Evolutionary conservation across 139 green algal species (phyloP).

Genomic region (Chlamydomonas asymmetrica): DNA sequence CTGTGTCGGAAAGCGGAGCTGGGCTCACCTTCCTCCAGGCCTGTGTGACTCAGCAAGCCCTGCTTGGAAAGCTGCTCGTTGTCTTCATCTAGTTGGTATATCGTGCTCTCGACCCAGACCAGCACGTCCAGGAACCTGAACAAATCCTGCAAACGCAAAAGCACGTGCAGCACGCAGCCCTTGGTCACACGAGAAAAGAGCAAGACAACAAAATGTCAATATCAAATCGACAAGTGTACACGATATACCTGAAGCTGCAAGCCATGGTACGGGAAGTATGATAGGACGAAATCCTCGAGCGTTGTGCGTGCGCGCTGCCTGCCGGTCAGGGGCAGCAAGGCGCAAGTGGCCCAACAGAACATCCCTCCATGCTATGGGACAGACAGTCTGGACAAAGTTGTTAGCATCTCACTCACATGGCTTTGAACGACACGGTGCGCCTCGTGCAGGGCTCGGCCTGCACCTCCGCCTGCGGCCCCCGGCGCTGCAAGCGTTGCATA

Average conservation of each 20-base stretch:
- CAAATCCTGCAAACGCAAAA: slow-evolving; percentile 41
- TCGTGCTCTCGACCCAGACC: slow-evolving; percentile 69
- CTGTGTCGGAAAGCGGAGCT: too few relatives aligned
- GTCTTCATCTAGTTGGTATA: slow-evolving; percentile 77
- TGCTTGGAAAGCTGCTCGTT: slow-evolving; percentile 58
- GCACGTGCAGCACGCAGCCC: neutral
- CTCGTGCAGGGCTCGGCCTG: neutral
- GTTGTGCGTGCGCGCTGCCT: slow-evolving; percentile 66
- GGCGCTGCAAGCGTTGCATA: too few relatives aligned
- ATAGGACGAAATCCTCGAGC: slow-evolving; percentile 71
- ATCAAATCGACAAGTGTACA: neutral
- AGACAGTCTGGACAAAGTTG: too few relatives aligned
- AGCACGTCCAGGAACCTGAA: slow-evolving; percentile 65
- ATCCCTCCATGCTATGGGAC: neutral
- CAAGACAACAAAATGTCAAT: neutral
- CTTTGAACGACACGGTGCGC: slow-evolving; percentile 4
- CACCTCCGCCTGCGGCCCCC: too few relatives aligned
- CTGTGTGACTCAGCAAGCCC: neutral
- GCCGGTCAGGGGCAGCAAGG: neutral
- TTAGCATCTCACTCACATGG: neutral
- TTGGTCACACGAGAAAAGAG: neutral
- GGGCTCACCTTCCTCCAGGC: neutral
- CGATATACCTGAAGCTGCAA: slow-evolving; percentile 27
- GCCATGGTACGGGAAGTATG: slow-evolving; percentile 69
- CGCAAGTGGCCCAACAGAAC: neutral